These are phyloP conservation scores for Marasmius sp. DNA, from an alignment of 1,284 basidiomycete genomes.

Conservation along the genomic window DNA sequence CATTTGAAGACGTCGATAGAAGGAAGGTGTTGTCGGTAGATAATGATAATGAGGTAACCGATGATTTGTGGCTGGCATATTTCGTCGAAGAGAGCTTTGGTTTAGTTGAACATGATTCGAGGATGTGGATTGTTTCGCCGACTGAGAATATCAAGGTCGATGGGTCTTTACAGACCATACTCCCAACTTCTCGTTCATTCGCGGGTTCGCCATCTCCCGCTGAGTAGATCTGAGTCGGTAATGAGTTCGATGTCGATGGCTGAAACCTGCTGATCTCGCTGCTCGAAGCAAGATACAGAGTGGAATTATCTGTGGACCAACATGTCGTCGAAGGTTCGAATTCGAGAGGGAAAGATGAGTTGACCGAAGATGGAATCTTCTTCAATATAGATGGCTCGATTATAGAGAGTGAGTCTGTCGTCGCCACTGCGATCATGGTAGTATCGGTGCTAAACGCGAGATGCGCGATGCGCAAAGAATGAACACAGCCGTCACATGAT, in stretches of 20 bases:
- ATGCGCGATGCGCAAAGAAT: too few species aligned
- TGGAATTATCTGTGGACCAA: slow-evolving; percentile 57
- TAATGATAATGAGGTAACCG: slow-evolving; percentile 52
- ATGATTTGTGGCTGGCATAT: slow-evolving; percentile 59
- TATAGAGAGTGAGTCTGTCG: slow-evolving; percentile 42
- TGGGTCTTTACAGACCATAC: slow-evolving; percentile 40
- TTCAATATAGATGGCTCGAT: slow-evolving; percentile 48
- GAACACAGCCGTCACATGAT: too few species aligned
- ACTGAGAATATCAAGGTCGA: slow-evolving; percentile 47
- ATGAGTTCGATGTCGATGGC: slow-evolving; percentile 36
- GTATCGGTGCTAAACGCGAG: slow-evolving; percentile 7
- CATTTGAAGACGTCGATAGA: slow-evolving; percentile 49
- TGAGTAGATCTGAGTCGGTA: slow-evolving; percentile 41
- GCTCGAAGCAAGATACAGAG: slow-evolving; percentile 50
- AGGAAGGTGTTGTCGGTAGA: slow-evolving; percentile 60
- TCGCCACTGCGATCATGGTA: slow-evolving; percentile 49
- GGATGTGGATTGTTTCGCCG: slow-evolving; percentile 56
- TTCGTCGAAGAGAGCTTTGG: slow-evolving; percentile 45
- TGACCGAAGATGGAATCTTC: slow-evolving; percentile 38
- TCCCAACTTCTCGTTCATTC: slow-evolving; percentile 44
- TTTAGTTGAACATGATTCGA: slow-evolving; percentile 53
- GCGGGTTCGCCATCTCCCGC: slow-evolving; percentile 39
- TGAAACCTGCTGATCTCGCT: slow-evolving; percentile 53
- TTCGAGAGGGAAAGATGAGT: slow-evolving; percentile 36
- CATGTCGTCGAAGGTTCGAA: slow-evolving; percentile 40